Conservation (phyloP, 208 protist genomes). For the Phytomonas francai region DNA sequence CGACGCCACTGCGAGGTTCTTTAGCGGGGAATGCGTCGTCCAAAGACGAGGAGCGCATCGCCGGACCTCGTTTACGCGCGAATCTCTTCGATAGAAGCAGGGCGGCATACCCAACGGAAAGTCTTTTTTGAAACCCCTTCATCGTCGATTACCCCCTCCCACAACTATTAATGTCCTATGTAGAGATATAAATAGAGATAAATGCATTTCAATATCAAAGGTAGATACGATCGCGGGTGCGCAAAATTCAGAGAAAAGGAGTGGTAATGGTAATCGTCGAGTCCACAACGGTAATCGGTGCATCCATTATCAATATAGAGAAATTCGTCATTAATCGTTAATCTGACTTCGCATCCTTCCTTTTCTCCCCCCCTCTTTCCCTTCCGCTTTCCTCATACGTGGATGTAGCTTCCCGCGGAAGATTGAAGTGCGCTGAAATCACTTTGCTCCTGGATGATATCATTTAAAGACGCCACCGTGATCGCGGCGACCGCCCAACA, state of each 20-base stretch:
- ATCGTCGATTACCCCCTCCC: not conserved
- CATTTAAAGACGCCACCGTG: constrained; percentile 37
- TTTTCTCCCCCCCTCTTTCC: not conserved
- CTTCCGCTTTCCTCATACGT: not conserved
- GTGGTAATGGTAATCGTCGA: not conserved
- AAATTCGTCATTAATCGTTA: not conserved
- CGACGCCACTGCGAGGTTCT: not conserved
- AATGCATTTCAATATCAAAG: too few species aligned
- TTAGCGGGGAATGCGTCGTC: not conserved
- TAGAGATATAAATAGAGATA: too few species aligned
- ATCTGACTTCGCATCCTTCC: not conserved
- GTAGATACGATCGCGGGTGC: not conserved
- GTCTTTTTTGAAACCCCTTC: not conserved
- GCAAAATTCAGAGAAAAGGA: not conserved
- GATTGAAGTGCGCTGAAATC: constrained; percentile 33
- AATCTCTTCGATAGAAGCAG: not conserved
- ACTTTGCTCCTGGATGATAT: constrained; percentile 35
- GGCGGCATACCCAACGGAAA: not conserved
- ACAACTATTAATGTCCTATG: not conserved
- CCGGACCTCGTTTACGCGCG: not conserved
- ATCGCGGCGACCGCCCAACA: constrained; percentile 25
- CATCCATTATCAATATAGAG: not conserved
- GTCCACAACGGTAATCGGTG: not conserved
- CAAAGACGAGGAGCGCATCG: not conserved
- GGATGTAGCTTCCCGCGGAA: not conserved